Evolutionary conservation across 768 basidiomycete genomes (phyloP).

Genomic region (Leccinum broughii): DNA sequence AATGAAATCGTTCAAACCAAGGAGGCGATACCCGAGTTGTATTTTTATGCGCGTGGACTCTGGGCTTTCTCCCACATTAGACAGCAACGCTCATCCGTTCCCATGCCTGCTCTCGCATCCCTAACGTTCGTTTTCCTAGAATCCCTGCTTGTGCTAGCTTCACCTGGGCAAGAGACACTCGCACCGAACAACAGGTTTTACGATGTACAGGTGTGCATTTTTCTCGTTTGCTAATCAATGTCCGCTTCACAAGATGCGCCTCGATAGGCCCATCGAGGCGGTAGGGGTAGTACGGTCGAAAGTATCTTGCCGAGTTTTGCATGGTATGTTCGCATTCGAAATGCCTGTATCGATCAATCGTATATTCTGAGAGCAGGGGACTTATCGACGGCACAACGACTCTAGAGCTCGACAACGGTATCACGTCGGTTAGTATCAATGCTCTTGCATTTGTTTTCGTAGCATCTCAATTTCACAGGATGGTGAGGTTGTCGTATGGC

Average conservation of each 20-base stretch:
- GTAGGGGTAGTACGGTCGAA: constrained; percentile 73
- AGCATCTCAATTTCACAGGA: constrained; percentile 46
- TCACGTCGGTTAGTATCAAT: constrained; percentile 54
- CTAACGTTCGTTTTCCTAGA: constrained; percentile 10
- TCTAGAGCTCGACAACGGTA: constrained; percentile 76
- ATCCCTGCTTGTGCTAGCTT: constrained; percentile 20
- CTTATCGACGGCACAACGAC: constrained; percentile 75
- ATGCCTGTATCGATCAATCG: constrained; percentile 11
- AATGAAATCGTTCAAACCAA: constrained; percentile 13
- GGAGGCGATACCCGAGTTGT: background rate
- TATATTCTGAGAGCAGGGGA: constrained; percentile 47
- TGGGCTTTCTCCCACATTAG: background rate
- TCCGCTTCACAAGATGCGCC: constrained; percentile 6
- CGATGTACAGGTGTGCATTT: constrained; percentile 49
- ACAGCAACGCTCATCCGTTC: background rate
- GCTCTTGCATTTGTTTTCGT: background rate
- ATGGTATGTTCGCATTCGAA: constrained; percentile 45
- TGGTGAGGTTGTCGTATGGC: constrained; percentile 77
- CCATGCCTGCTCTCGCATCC: constrained; percentile 18
- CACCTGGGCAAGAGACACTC: constrained; percentile 32
- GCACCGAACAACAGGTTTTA: constrained; percentile 35
- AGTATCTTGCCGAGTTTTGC: constrained; percentile 75
- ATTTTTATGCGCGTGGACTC: constrained; percentile 1
- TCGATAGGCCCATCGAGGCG: constrained; percentile 69
- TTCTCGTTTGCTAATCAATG: background rate